Conservation (phyloP, 805 yeast genomes). For the Starmera quercuum region DNA sequence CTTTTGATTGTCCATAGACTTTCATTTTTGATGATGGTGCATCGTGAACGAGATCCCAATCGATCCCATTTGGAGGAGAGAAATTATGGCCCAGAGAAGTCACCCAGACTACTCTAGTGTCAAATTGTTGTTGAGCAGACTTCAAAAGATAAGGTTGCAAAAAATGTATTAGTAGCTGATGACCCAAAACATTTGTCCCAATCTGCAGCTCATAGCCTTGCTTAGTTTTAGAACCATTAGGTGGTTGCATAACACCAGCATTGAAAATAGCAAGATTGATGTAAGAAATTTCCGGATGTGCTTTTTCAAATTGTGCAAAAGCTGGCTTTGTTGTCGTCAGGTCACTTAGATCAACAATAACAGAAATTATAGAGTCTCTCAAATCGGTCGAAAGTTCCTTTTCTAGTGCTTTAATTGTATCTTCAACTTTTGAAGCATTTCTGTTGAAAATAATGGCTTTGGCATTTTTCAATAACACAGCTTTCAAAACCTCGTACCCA, state of each 20-base stretch:
- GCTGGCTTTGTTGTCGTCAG: conserved; percentile 33
- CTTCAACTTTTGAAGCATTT: conserved; percentile 22
- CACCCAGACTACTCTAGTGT: conserved; percentile 37
- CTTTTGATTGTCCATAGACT: conserved; percentile 35
- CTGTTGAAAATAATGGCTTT: conserved; percentile 31
- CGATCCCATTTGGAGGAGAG: conserved; percentile 25
- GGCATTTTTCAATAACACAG: conserved; percentile 25
- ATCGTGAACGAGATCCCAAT: conserved; percentile 22
- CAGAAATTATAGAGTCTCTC: conserved; percentile 14
- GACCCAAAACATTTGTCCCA: conserved; percentile 40
- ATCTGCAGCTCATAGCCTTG: conserved; percentile 41
- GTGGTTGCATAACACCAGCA: conserved; percentile 38
- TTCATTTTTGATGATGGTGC: conserved; percentile 2
- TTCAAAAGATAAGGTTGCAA: conserved; percentile 29
- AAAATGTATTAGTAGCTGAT: conserved; percentile 33
- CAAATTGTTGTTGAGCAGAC: conserved; percentile 21
- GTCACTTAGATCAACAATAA: conserved; percentile 31
- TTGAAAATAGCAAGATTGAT: conserved; percentile 33
- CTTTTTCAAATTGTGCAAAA: conserved; percentile 17
- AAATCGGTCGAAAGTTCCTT: conserved; percentile 15
- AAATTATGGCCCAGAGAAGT: conserved; percentile 30
- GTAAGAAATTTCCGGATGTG: conserved; percentile 9
- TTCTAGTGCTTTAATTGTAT: conserved; percentile 20
- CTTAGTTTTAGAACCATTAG: conserved; percentile 25
- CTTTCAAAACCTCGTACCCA: conserved; percentile 25